Conservation (phyloP, 2,329 filamentous ascomycete species). For the Stagonosporopsis rhizophila region DNA sequence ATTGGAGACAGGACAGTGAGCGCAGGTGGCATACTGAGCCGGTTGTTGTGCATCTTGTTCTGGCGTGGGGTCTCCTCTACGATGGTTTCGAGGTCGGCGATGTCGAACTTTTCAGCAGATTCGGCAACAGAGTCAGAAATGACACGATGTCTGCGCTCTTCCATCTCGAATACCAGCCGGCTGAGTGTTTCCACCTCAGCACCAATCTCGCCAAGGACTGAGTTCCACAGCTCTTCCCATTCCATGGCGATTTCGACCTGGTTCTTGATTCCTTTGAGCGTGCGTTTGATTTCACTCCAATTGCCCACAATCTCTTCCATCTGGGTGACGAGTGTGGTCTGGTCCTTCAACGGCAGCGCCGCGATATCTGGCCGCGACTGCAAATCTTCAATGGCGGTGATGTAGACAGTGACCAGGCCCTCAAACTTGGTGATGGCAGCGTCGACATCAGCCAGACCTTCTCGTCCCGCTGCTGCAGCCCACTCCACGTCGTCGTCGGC, state of each 20-base stretch:
- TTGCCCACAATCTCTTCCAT: slow-evolving; percentile 87
- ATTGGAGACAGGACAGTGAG: slow-evolving; percentile 69
- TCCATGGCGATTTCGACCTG: slow-evolving; percentile 99
- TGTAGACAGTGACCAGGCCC: slow-evolving; percentile 87
- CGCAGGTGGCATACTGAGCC: slow-evolving; percentile 70
- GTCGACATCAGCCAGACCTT: slow-evolving; percentile 74
- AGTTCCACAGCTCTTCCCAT: slow-evolving; percentile 97
- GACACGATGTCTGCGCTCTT: slow-evolving; percentile 87
- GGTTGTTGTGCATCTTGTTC: slow-evolving; percentile 65
- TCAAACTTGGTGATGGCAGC: slow-evolving; percentile 83
- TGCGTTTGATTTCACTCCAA: slow-evolving; percentile 82
- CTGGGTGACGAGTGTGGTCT: slow-evolving; percentile 78
- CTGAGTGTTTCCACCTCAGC: slow-evolving; percentile 82
- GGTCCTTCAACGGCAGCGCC: slow-evolving; percentile 72
- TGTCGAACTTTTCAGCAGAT: slow-evolving; percentile 71
- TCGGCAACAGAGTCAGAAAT: slow-evolving; percentile 66
- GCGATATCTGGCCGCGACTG: slow-evolving; percentile 80
- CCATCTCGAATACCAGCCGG: slow-evolving; percentile 93
- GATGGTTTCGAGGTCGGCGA: slow-evolving; percentile 90
- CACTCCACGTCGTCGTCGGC: slow-evolving; percentile 98
- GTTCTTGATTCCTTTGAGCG: slow-evolving; percentile 79
- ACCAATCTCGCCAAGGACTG: slow-evolving; percentile 90
- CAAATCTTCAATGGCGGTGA: slow-evolving; percentile 90
- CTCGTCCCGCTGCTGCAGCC: slow-evolving; percentile 85
- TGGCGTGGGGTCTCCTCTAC: slow-evolving; percentile 79